A percentile compares a stretch with the other conserved stretches of the same genome.
phyloP scores from a whole-genome alignment of 2,329 filamentous ascomycete genomes.

The Pseudogymnoascus sp. region DNA sequence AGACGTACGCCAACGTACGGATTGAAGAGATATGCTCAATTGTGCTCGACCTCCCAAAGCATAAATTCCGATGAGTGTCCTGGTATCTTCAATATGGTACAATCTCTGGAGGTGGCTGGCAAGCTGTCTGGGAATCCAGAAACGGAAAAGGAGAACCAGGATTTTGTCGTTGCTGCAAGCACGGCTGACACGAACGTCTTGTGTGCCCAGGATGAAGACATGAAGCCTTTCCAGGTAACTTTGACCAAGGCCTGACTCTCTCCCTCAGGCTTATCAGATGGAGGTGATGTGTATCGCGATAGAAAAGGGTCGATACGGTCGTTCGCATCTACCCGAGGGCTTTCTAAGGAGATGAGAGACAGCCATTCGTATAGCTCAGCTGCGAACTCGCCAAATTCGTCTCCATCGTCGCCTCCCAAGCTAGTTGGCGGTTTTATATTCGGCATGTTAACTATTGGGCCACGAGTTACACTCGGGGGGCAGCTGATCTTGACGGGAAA shows the following conservation, averaged over 20 bases:
- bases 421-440: slow-evolving; percentile 26
- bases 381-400: slow-evolving; percentile 55
- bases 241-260: slow-evolving; percentile 38
- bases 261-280: slow-evolving; percentile 3
- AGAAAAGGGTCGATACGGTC: slow-evolving; percentile 64
- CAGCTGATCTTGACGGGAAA: slow-evolving; percentile 38
- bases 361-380: slow-evolving; percentile 68
- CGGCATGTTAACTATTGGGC: slow-evolving; percentile 28
- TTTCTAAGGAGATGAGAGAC: slow-evolving; percentile 57
- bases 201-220: slow-evolving; percentile 47
- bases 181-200: slow-evolving; percentile 39
- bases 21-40: slow-evolving; percentile 33
- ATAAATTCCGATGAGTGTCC: slow-evolving; percentile 46
- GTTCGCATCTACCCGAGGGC: slow-evolving; percentile 49
- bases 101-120: slow-evolving; percentile 40
- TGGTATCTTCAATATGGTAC: slow-evolving; percentile 47
- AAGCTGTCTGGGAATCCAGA: slow-evolving; percentile 44
- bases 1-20: slow-evolving; percentile 55
- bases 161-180: slow-evolving; percentile 37
- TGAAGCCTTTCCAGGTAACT: slow-evolving; percentile 53
- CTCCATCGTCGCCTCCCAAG: slow-evolving; percentile 31
- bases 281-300: slow-evolving; percentile 57
- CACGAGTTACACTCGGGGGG: slow-evolving; percentile 21
- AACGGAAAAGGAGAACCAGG: slow-evolving; percentile 51
- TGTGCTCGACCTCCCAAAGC: slow-evolving; percentile 47